A percentile compares a stretch with the other conserved stretches of the same genome.
Conservation (phyloP, 1,284 basidiomycete species). For the Melampsora americana region DNA sequence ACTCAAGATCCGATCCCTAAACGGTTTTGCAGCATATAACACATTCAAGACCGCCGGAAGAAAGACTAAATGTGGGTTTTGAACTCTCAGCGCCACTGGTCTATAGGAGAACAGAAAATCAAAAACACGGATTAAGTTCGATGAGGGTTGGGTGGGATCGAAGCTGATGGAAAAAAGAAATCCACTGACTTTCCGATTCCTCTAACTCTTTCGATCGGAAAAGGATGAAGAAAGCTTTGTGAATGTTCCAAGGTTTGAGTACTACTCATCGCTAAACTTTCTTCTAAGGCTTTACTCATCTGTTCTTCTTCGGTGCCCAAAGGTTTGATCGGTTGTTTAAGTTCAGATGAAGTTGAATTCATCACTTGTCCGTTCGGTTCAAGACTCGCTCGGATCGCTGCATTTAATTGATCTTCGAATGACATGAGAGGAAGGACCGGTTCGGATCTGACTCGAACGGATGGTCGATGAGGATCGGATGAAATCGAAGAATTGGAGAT, state of each 20-base stretch:
- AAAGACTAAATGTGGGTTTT: conserved; percentile 43
- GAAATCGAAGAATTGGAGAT: no score
- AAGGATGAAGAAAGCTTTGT: conserved; percentile 26
- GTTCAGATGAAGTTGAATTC: background rate
- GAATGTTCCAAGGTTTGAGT: conserved; percentile 23
- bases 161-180: background rate
- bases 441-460: background rate
- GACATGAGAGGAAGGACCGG: conserved; percentile 3
- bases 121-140: background rate
- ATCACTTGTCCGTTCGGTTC: conserved; percentile 8
- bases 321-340: conserved; percentile 22
- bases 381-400: conserved; percentile 41
- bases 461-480: no score
- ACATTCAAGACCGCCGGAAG: conserved; percentile 33
- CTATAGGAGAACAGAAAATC: background rate
- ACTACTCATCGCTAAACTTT: conserved; percentile 43
- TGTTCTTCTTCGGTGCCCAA: conserved; percentile 41
- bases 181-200: conserved; percentile 16
- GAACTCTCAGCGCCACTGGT: conserved; percentile 30
- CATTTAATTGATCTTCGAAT: conserved; percentile 37
- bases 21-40: conserved; percentile 43
- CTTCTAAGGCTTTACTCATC: conserved; percentile 44
- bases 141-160: no score
- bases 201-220: conserved; percentile 16
- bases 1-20: conserved; percentile 38